Evolutionary conservation across 129 eudicot species (phyloP).

Genomic region (Ambrosia artemisiifolia): DNA sequence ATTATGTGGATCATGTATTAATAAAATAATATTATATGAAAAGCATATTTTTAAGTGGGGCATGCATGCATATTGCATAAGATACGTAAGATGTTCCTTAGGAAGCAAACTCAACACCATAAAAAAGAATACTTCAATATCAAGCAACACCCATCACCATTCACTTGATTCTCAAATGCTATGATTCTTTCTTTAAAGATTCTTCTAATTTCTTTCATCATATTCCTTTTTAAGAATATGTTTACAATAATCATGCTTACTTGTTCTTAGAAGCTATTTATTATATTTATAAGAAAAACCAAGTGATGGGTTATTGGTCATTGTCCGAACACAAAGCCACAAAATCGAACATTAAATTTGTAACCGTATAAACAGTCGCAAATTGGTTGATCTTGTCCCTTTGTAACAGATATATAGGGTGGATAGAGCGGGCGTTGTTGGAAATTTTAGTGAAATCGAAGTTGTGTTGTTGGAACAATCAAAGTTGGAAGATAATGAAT

Average conservation of each 20-base stretch:
- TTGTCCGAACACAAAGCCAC: no score
- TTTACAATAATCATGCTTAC: not conserved
- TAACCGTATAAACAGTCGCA: no score
- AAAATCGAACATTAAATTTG: no score
- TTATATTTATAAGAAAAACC: not conserved
- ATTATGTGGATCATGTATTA: not conserved
- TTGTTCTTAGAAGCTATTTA: not conserved
- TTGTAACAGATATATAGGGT: no score
- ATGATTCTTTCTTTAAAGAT: slow-evolving; percentile 34
- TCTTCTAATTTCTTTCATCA: slow-evolving; percentile 15
- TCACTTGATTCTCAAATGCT: slow-evolving; percentile 33
- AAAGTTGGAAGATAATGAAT: no score
- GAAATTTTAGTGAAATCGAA: no score
- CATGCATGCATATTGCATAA: slow-evolving; percentile 32
- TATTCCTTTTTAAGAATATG: slow-evolving; percentile 11
- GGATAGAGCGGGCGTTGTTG: no score
- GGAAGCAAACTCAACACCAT: slow-evolving; percentile 22
- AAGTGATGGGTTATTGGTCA: no score
- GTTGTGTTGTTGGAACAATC: no score
- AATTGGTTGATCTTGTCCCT: no score
- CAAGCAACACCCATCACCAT: slow-evolving; percentile 40
- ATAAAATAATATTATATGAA: not conserved
- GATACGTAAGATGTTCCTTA: slow-evolving; percentile 36
- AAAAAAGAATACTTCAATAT: slow-evolving; percentile 32
- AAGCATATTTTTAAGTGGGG: slow-evolving; percentile 28